A percentile compares a stretch with the other conserved stretches of the same genome.
Evolutionary conservation across 345 rosid species (phyloP).

Genomic region (Atalantia buxifolia): DNA sequence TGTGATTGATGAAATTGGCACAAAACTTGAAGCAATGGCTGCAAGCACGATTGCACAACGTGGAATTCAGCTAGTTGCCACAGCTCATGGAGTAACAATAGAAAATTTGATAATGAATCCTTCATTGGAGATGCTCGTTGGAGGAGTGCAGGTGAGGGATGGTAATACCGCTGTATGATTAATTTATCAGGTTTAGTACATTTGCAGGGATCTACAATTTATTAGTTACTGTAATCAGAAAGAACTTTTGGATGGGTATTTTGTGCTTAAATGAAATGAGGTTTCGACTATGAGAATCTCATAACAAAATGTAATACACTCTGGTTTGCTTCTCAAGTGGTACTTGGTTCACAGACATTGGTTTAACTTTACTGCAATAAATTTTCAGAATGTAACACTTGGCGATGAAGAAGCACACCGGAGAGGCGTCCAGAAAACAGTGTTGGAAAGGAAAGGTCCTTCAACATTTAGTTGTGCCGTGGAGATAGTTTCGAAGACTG

Average conservation of each 20-base stretch:
- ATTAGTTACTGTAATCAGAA: neutral
- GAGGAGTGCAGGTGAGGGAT: conserved; percentile 77
- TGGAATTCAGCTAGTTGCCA: conserved; percentile 92
- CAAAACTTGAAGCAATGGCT: conserved; percentile 93
- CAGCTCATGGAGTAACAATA: conserved; percentile 84
- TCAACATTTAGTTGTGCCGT: conserved; percentile 76
- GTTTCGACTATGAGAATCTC: neutral
- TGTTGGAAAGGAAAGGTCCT: conserved; percentile 86
- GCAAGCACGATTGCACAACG: conserved; percentile 96
- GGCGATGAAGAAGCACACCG: conserved; percentile 89
- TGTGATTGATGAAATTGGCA: conserved; percentile 93
- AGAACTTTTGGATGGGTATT: neutral
- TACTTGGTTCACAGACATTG: neutral
- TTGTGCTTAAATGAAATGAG: neutral
- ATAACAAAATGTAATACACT: neutral
- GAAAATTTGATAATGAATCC: conserved; percentile 91
- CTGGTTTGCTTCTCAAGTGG: neutral
- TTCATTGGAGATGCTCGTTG: conserved; percentile 84
- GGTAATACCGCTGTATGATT: neutral
- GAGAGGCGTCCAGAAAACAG: conserved; percentile 85
- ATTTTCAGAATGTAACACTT: conserved; percentile 71
- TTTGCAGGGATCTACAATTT: neutral
- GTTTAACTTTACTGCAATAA: conserved; percentile 12
- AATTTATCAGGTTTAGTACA: neutral
- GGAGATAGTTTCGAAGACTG: conserved; percentile 77